A percentile compares a stretch with the other conserved stretches of the same genome.
Conservation (phyloP, 2,329 filamentous ascomycete genomes). For the Trichophyton benhamiae region DNA sequence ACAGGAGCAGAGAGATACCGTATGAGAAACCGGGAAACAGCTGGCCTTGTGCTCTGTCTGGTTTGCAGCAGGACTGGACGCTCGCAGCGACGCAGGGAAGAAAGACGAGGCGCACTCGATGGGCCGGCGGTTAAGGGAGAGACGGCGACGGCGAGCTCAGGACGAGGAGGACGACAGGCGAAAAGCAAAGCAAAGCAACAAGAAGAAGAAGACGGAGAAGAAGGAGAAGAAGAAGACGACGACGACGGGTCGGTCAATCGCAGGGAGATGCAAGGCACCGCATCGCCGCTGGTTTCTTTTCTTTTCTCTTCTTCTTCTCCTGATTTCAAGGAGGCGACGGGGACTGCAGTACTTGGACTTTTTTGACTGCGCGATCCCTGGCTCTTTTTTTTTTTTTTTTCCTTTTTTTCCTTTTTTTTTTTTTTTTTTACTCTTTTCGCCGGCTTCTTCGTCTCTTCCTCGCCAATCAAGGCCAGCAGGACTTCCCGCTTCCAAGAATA, state of each 20-base stretch:
- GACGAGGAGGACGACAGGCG: too few relatives aligned
- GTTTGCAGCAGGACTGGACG: not conserved
- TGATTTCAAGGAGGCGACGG: too few relatives aligned
- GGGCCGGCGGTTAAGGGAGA: not conserved
- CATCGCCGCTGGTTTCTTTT: not conserved
- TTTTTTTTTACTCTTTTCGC: too few relatives aligned
- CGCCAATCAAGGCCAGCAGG: not conserved
- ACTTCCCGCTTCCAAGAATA: not conserved
- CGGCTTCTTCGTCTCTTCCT: too few relatives aligned
- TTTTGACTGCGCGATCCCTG: too few relatives aligned
- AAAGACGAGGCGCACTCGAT: not conserved
- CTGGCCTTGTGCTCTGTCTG: not conserved
- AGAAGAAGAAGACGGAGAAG: not conserved
- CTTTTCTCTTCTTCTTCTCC: not conserved
- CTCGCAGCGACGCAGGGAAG: not conserved
- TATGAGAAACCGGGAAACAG: slow-evolving; percentile 2
- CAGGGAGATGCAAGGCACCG: not conserved
- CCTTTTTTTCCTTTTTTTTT: too few relatives aligned
- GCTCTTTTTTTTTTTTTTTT: too few relatives aligned
- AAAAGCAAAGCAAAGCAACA: too few relatives aligned
- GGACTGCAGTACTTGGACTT: too few relatives aligned
- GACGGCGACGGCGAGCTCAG: not conserved
- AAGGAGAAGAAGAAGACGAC: not conserved
- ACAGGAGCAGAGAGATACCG: not conserved
- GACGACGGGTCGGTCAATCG: too few relatives aligned